A percentile compares a stretch with the other conserved stretches of the same genome.
Evolutionary conservation across 1,284 basidiomycete species (phyloP).

Genomic region (Irpex lacteus): DNA sequence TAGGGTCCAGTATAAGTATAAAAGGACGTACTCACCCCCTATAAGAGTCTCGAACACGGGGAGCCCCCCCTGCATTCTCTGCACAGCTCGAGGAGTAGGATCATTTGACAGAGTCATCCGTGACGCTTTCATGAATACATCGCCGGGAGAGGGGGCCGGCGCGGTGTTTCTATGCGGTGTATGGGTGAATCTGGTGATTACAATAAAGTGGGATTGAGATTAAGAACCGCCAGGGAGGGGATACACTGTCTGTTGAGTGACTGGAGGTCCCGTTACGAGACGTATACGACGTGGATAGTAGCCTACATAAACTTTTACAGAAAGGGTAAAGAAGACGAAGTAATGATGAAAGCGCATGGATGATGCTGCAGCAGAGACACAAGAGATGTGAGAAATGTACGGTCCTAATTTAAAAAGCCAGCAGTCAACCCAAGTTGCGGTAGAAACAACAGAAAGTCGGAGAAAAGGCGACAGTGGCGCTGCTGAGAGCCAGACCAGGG

Average conservation of each 20-base stretch:
- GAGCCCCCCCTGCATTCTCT: too few species aligned
- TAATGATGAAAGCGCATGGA: neutral
- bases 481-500: slow-evolving; percentile 1
- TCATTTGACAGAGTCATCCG: neutral
- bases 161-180: neutral
- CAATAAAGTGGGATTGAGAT: slow-evolving; percentile 20
- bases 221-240: slow-evolving; percentile 33
- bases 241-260: slow-evolving; percentile 21
- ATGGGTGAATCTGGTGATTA: neutral
- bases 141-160: too few species aligned
- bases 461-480: slow-evolving; percentile 8
- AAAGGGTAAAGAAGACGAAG: neutral
- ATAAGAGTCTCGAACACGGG: too few species aligned
- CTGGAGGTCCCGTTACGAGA: slow-evolving; percentile 4
- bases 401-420: slow-evolving; percentile 8
- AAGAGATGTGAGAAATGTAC: slow-evolving; percentile 6
- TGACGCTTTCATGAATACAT: neutral
- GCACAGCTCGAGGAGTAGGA: neutral
- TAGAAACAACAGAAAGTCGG: too few species aligned
- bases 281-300: slow-evolving; percentile 8
- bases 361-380: slow-evolving; percentile 3
- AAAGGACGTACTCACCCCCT: neutral
- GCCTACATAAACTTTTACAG: slow-evolving; percentile 21
- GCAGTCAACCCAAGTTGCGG: neutral
- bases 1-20: neutral